Evolutionary conservation across 768 basidiomycete species (phyloP), one percentile per base, ranked within the genome.

Genomic region (Hysterangium stoloniferum): DNA sequence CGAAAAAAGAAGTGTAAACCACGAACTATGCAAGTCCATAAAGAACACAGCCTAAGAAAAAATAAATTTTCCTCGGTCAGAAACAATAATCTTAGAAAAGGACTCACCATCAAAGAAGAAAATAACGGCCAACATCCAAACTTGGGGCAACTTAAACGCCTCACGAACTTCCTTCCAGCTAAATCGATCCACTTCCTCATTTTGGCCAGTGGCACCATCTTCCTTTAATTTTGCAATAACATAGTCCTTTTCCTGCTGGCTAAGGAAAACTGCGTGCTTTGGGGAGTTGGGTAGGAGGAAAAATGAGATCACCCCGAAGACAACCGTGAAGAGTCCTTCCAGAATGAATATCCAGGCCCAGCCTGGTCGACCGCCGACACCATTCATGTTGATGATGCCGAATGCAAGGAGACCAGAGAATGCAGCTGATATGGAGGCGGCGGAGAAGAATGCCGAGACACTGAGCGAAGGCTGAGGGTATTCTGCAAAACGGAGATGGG

Each of bases 341-440:
- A 82, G 64, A 46, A 81, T 78, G 61, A 82, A 81, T 43, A 84
- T 76, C 82, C 80, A 86, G 13, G 75, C 69, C 82, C 82, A 84
- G 0, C 77, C 82, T 1, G 74, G 67, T 47, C 65, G 71, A 4
- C 77, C 75, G 2, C 72, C 70, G 8, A 71, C 62, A 11, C 76
- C 77, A 38, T 79, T 61, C 70, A 86, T 77, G 12, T 77, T 62
- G n/a, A 70, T 58, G 44, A 86, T 80, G 1, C 70, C 79, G 28
- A 77, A 68, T 1, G 82, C 81, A 20, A 86, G 69, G 6, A 85
- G 63, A 36, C 84, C 83, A 4, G 80, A 81, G 57, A 82, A 81
- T 0, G 78, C 75, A 1, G 79, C 77, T 0, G 80, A 73, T 4
- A 79, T 65, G 1, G 71, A 71, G 5, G 71, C 67, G 4, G 70